Base-by-base conservation (phyloP, 176 grass and related monocot genomes). In the Paspalum vaginatum region DNA sequence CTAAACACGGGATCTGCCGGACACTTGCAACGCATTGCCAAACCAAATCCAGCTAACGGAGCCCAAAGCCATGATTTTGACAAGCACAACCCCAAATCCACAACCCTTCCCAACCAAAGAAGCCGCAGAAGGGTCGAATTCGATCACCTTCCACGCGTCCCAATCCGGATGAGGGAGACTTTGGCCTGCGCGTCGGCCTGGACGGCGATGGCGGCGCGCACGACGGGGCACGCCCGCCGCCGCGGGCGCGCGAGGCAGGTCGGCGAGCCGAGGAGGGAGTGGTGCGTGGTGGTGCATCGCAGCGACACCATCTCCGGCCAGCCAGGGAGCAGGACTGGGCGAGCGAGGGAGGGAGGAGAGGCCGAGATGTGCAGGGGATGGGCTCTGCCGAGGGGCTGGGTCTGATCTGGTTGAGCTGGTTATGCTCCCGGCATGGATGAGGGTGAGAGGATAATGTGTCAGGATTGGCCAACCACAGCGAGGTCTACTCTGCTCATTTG, bases 101-200 rank as follows among this genome's bases (percentile, higher is more conserved):
- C 11, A 68, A 8, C 38, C 38, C 5, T 5, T 21, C 6, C 12
- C 51, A 53, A 42, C 17, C 5, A 68, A 75, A 74, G 7, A 65
- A 54, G 42, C 48, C 17, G 37, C 72, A 52, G 22, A 84, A 70
- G 76, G 78, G 54, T 62, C 27, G 52, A 85, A 69, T 76, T 42
- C 48, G 60, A 50, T 75, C 85, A 99, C 97, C 93, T 99, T 48
- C 97, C 97, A 62, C 97, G 83, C 17, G 93, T 99, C 37, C 97
- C 91, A 88, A 99, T 96, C 83, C 93, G 86, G 53, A 99, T 59
- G 46, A 99, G 87, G 71, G 93, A 87, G 72, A 99, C 85, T 86
- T 91, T 93, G 74, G 96, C 61, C 86, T 93, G 65, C 49, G 86
- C 83, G 82, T 84, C 90, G 76, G 94, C 67, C 87, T 99, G 87